A percentile compares a stretch with the other conserved stretches of the same genome.
These are phyloP conservation scores for Cucurbita pepo DNA, from an alignment of 306 rosid species.

Conservation along the genomic window DNA sequence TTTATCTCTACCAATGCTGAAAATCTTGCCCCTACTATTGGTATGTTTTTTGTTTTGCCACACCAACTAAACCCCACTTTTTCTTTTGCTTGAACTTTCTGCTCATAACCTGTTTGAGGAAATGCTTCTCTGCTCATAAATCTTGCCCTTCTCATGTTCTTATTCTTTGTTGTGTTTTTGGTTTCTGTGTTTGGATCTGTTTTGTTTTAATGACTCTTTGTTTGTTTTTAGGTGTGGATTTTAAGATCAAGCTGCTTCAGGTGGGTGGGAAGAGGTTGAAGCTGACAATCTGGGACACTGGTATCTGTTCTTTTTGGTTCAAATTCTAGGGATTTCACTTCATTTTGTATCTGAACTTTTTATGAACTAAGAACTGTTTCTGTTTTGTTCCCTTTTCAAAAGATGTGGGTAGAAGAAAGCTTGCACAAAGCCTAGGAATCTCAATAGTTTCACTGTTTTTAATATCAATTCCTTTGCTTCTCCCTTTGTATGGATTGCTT, in stretches of 20 bases:
- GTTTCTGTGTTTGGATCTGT: neutral
- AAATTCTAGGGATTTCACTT: neutral
- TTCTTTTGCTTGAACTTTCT: neutral
- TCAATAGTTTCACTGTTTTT: neutral
- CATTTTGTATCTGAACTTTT: neutral
- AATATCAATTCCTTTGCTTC: neutral
- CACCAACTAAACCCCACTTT: neutral
- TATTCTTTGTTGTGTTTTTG: neutral
- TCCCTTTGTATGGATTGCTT: neutral
- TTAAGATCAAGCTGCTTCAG: conserved; percentile 73
- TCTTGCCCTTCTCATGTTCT: neutral
- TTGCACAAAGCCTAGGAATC: neutral
- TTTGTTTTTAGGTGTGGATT: conserved; percentile 65
- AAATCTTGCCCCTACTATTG: conserved; percentile 73
- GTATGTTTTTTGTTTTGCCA: conserved; percentile 17
- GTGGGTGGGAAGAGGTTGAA: conserved; percentile 79
- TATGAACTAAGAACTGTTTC: neutral
- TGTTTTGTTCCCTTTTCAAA: neutral
- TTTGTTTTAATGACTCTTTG: neutral
- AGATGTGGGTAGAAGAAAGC: neutral
- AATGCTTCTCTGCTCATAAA: neutral
- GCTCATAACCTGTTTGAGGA: neutral
- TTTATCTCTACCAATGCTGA: conserved; percentile 54
- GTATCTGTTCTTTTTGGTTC: conserved; percentile 12
- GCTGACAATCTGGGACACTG: conserved; percentile 98